Evolutionary conservation across 306 rosid species (phyloP).

Genomic region (Lathyrus tuberosus): DNA sequence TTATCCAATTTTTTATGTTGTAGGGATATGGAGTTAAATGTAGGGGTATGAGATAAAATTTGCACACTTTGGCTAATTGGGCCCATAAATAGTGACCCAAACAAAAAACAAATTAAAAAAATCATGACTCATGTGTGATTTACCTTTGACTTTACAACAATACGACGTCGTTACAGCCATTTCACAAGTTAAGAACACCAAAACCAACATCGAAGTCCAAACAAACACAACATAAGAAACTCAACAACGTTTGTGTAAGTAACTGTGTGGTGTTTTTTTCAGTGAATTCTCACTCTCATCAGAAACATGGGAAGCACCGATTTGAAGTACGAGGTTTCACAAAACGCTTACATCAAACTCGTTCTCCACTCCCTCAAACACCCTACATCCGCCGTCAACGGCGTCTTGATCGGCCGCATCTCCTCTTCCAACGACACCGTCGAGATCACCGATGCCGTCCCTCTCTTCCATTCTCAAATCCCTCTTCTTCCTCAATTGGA

Average conservation of each 20-base stretch:
- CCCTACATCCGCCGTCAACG: constrained; percentile 87
- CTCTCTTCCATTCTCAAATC: constrained; percentile 88
- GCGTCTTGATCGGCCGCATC: constrained; percentile 79
- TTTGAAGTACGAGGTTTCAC: constrained; percentile 71
- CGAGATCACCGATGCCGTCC: constrained; percentile 83
- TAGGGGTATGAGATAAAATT: no score
- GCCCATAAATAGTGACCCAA: neutral
- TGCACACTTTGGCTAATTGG: neutral
- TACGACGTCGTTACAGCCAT: constrained; percentile 3
- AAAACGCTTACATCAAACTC: constrained; percentile 83
- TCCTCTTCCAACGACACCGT: constrained; percentile 66
- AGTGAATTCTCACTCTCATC: neutral
- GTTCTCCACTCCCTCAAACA: constrained; percentile 84
- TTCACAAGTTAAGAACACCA: neutral
- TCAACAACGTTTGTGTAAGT: neutral
- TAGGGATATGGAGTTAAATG: no score
- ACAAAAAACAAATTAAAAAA: neutral
- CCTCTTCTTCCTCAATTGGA: constrained; percentile 95
- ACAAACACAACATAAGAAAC: constrained; percentile 10
- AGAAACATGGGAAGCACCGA: constrained; percentile 69
- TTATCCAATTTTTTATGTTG: no score
- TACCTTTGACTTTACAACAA: neutral
- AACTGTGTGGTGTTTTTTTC: neutral
- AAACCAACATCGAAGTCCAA: constrained; percentile 5
- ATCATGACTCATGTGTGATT: neutral